These are phyloP conservation scores for Camellia granthamiana DNA, from an alignment of 148 eudicot genomes.

Conservation along the genomic window DNA sequence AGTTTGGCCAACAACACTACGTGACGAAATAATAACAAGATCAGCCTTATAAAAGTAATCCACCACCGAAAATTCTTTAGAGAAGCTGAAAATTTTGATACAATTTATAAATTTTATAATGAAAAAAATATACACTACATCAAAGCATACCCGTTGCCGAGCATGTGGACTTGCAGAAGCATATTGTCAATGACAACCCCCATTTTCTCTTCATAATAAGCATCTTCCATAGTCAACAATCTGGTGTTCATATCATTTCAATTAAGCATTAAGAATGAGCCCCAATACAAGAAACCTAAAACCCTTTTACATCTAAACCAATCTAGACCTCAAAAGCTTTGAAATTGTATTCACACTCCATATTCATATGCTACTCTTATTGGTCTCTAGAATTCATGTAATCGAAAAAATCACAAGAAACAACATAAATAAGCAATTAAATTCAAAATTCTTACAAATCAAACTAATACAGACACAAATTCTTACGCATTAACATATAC, in stretches of 20 bases:
- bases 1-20: constrained; percentile 68
- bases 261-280: not conserved
- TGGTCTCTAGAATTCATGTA: not conserved
- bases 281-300: not conserved
- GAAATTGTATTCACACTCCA: not conserved
- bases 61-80: not conserved
- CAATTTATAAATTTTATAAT: not conserved
- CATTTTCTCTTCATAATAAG: constrained; percentile 52
- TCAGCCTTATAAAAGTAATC: constrained; percentile 3
- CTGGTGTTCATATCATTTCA: constrained; percentile 26
- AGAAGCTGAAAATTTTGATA: not conserved
- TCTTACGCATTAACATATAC: not conserved
- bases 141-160: constrained; percentile 79
- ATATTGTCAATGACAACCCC: constrained; percentile 42
- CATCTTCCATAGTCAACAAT: constrained; percentile 69
- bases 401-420: no score
- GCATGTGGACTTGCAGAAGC: constrained; percentile 59
- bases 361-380: not conserved
- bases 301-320: not conserved
- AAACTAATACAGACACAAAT: no score
- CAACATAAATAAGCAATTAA: no score
- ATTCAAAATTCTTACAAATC: no score
- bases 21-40: constrained; percentile 10
- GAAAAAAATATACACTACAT: not conserved
- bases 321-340: not conserved